Conservation (phyloP, 805 yeast genomes). For the Kodamaea leandrae region DNA sequence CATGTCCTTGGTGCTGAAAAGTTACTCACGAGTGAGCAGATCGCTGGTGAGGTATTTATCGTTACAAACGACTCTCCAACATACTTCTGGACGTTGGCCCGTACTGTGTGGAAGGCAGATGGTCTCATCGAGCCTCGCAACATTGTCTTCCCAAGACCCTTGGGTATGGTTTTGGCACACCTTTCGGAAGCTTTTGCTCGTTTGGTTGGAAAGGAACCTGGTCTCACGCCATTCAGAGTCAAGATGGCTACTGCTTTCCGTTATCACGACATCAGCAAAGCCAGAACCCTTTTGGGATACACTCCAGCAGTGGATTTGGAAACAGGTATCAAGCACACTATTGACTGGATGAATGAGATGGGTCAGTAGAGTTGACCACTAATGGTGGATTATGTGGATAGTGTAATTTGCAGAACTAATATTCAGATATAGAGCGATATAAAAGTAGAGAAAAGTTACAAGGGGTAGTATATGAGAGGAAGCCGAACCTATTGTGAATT, state of each 20-base stretch:
- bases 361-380: constrained; percentile 2
- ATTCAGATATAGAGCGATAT: too few species aligned
- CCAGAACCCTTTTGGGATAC: constrained; percentile 74
- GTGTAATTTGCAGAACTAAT: too few species aligned
- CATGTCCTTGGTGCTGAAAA: constrained; percentile 90
- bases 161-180: constrained; percentile 83
- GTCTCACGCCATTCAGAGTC: constrained; percentile 94
- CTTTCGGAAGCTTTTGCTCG: constrained; percentile 72
- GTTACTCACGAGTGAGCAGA: constrained; percentile 49
- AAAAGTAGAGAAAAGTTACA: too few species aligned
- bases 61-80: constrained; percentile 93
- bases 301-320: constrained; percentile 75
- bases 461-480: too few species aligned
- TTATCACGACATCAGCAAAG: constrained; percentile 89
- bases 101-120: constrained; percentile 96
- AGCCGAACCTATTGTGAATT: too few species aligned
- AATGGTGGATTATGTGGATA: too few species aligned
- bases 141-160: constrained; percentile 65
- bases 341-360: constrained; percentile 85
- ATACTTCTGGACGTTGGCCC: constrained; percentile 94
- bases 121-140: constrained; percentile 73
- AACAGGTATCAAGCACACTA: constrained; percentile 74
- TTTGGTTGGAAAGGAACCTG: constrained; percentile 78
- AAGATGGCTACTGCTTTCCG: constrained; percentile 88
- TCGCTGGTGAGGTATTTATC: constrained; percentile 87